These are phyloP conservation scores for Torrubiella hemipterigena DNA, from an alignment of 2,329 filamentous ascomycete species.

Conservation along the genomic window DNA sequence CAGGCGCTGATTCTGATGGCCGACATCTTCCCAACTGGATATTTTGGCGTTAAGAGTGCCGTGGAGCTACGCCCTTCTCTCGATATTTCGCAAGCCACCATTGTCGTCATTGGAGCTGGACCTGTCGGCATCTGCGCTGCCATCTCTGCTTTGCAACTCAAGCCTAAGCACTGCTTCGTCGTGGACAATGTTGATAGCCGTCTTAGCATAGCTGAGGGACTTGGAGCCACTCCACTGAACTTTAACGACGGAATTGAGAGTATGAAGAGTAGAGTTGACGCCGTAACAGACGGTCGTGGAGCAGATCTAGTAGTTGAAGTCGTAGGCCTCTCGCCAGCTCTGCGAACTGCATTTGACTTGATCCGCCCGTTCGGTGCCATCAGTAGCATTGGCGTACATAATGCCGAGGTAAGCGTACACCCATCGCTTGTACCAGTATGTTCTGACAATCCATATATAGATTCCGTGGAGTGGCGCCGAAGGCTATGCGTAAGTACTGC, in stretches of 20 bases:
- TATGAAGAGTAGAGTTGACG: slow-evolving; percentile 57
- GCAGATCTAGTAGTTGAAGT: slow-evolving; percentile 79
- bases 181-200: slow-evolving; percentile 68
- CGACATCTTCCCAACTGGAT: slow-evolving; percentile 83
- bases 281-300: slow-evolving; percentile 66
- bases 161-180: slow-evolving; percentile 65
- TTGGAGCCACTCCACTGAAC: slow-evolving; percentile 78
- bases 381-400: slow-evolving; percentile 66
- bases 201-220: slow-evolving; percentile 55
- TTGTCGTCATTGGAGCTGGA: slow-evolving; percentile 76
- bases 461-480: slow-evolving; percentile 56
- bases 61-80: slow-evolving; percentile 45
- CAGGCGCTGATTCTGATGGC: slow-evolving; percentile 76
- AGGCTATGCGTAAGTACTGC: slow-evolving; percentile 37
- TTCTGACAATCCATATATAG: slow-evolving; percentile 24
- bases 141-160: slow-evolving; percentile 62
- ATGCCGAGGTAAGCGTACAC: slow-evolving; percentile 48
- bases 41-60: slow-evolving; percentile 70
- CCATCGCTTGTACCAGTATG: neutral
- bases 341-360: slow-evolving; percentile 60
- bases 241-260: slow-evolving; percentile 55
- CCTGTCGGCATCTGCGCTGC: slow-evolving; percentile 77
- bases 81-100: slow-evolving; percentile 40
- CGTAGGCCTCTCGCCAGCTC: slow-evolving; percentile 56
- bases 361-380: slow-evolving; percentile 62